Percentiles rank a stretch among this genome's conserved stretches.
Conservation (phyloP, 139 green algal species). For the Auxenochlorella protothecoides region DNA sequence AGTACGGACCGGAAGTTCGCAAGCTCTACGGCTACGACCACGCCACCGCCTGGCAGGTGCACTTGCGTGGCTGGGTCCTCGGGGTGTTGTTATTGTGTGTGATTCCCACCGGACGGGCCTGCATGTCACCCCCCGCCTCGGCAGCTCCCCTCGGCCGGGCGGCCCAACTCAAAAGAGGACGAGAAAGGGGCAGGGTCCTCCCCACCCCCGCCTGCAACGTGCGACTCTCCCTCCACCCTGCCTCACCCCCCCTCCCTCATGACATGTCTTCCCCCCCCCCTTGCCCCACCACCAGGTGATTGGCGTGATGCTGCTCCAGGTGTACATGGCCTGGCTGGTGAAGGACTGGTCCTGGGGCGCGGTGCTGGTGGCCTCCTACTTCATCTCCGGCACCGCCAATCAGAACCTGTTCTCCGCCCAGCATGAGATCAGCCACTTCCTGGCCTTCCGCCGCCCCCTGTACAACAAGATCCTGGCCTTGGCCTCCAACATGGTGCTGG, state of each 20-base stretch:
- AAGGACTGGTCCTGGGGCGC: conserved; percentile 30
- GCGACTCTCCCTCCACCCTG: background rate
- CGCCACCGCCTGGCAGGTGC: conserved; percentile 36
- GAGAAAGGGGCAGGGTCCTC: no score
- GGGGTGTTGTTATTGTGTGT: background rate
- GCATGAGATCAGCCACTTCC: conserved; percentile 61
- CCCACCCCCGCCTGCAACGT: no score
- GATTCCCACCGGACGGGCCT: background rate
- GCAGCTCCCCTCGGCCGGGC: no score
- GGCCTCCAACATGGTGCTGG: conserved; percentile 46
- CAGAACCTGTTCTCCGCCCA: conserved; percentile 60
- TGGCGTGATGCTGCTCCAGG: conserved; percentile 33
- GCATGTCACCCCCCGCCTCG: background rate
- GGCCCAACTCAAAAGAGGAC: no score
- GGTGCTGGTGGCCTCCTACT: conserved; percentile 34
- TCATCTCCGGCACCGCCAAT: conserved; percentile 42
- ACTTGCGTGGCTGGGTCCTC: no score
- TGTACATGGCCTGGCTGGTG: conserved; percentile 36
- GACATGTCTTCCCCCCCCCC: no score
- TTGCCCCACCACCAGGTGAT: conserved; percentile 26
- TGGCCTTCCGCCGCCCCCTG: conserved; percentile 36
- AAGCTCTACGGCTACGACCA: conserved; percentile 56
- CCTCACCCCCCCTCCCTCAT: background rate
- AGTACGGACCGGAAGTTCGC: conserved; percentile 47
- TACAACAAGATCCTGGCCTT: conserved; percentile 50